Base-by-base conservation (phyloP, 441 rosid genomes). In the Populus tomentosa region DNA sequence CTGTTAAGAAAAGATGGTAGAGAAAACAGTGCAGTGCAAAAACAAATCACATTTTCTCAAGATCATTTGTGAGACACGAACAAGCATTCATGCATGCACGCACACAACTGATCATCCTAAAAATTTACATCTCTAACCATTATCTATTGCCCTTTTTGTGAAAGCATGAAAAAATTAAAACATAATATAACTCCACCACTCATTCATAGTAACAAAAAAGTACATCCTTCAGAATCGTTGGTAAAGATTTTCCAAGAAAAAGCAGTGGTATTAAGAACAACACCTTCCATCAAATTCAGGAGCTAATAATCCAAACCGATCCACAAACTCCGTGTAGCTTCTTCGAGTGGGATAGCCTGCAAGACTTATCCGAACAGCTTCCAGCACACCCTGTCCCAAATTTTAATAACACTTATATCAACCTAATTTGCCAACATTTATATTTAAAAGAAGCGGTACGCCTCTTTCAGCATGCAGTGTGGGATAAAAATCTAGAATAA, bases 281-380 rank as follows among this genome's bases (percentile, higher is more conserved):
- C 50, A 96, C 98, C 97, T 97, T 86, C 90, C 95, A 81, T 92
- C 92, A 84, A 87, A 84, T 78, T 93, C 98, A 76, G 87, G 89
- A 83, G 89, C 84, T 75, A 97, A 82, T 69, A 94, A 75, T 81
- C 98, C 99, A 89, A 92, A 97, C 69, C 99, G 98, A 82, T 97
- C 98, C 78, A 93, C 94, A 83, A 97, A 97, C 82, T 94, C 98
- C 67, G 95, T 83, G 82, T 88, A 94, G 67, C 89, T 83, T 87
- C 95, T 89, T 86, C 98, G 89, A 61, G 99, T 90, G 56, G 99
- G 98, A 88, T 97, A 97, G 82, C 98, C 98, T 36, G 99, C 99
- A 78, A 97, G 86, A 88, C 99, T 93, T 77, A 97, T 97, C 78
- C 98, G 95, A 85, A 97, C 97, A 77, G 99, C 99, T 89, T 94